phyloP scores from a whole-genome alignment of 169 alveolate species.

The Fabrea salina region DNA sequence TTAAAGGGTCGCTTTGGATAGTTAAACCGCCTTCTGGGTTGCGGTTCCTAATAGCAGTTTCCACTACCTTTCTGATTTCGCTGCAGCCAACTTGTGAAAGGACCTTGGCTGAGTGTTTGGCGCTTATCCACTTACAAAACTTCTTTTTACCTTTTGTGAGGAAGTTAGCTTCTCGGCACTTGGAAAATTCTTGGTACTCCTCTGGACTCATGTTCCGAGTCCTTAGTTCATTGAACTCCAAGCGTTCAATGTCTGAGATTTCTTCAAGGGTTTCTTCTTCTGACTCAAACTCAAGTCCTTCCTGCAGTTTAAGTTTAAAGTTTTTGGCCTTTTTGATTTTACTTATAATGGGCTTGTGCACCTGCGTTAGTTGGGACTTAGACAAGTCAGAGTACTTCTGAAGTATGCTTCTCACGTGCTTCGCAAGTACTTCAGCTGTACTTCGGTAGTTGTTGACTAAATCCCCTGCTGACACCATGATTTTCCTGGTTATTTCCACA shows the following conservation, averaged over 20 bases:
- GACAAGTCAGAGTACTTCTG: not conserved
- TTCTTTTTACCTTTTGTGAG: not conserved
- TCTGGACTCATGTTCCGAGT: not conserved
- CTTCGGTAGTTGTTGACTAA: not conserved
- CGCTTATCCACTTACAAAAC: not conserved
- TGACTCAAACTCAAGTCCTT: not conserved
- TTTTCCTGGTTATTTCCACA: not conserved
- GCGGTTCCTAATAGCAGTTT: not conserved
- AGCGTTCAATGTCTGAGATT: not conserved
- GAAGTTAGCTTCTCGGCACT: not conserved
- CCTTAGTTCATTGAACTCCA: constrained; percentile 16
- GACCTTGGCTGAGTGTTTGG: not conserved
- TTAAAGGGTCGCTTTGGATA: too few species aligned
- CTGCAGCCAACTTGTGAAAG: not conserved
- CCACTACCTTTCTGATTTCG: not conserved
- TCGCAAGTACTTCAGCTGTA: not conserved
- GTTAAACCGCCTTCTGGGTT: not conserved
- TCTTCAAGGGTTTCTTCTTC: constrained; percentile 8
- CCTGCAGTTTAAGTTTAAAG: not conserved
- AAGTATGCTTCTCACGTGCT: not conserved
- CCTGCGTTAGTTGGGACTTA: not conserved
- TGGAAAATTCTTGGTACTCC: not conserved
- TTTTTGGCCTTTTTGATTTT: not conserved
- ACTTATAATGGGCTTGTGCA: too few species aligned
- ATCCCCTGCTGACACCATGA: constrained; percentile 27